Conservation (phyloP, 176 grass and related monocot species). For the Triticum aestivum region IWGSC_CS_RefSeq_v2.1 NC_057812.1:440448970-440449469, state of each 20-base stretch:
- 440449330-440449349: neutral
- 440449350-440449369: neutral
- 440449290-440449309: neutral
- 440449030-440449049: neutral
- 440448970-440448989: neutral
- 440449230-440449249: conserved; percentile 2
- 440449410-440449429: neutral
- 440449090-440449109: conserved; percentile 7
- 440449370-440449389: neutral
- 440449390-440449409: neutral
- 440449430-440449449: neutral
- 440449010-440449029: neutral
- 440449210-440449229: neutral
- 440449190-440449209: neutral
- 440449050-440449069: neutral
- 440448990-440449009: neutral
- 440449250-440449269: conserved; percentile 18
- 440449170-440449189: neutral
- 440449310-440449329: neutral
- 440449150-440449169: neutral
- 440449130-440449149: neutral
- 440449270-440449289: neutral
- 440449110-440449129: conserved; percentile 11
- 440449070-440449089: neutral
- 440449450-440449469: neutral